phyloP scores from a whole-genome alignment of 2,329 filamentous ascomycete species.

The Tricladium varicosporioides region DNA sequence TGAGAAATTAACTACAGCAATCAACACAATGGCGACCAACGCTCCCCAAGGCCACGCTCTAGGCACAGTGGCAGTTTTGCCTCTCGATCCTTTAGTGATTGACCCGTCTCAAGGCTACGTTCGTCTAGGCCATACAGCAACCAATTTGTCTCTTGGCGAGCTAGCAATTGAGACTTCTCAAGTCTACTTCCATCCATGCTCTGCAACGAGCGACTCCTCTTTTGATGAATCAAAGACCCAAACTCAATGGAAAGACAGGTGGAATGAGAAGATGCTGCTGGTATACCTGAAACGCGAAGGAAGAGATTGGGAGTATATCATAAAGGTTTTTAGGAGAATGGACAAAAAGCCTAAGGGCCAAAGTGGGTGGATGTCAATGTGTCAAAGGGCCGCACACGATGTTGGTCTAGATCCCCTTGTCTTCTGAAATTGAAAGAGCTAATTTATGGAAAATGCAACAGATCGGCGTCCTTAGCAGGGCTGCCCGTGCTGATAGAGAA shows the following conservation, averaged over 20 bases:
- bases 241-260: background rate
- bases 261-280: background rate
- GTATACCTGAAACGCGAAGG: background rate
- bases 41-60: too few relatives aligned
- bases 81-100: too few relatives aligned
- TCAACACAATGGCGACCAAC: too few relatives aligned
- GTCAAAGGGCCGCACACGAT: background rate
- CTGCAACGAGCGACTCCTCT: too few relatives aligned
- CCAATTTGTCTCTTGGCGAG: too few relatives aligned
- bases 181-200: too few relatives aligned
- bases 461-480: background rate
- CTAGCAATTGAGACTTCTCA: too few relatives aligned
- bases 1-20: too few relatives aligned
- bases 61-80: too few relatives aligned
- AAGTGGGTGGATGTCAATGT: background rate
- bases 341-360: background rate
- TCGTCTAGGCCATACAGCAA: too few relatives aligned
- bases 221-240: too few relatives aligned
- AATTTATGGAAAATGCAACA: background rate
- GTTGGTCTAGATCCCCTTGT: background rate
- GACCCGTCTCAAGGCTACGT: too few relatives aligned
- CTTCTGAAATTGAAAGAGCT: background rate
- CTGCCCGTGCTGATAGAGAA: background rate
- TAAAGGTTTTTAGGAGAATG: background rate
- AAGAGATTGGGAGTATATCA: background rate